phyloP scores from a whole-genome alignment of 169 alveolate species.

The Perkinsus olseni region DNA sequence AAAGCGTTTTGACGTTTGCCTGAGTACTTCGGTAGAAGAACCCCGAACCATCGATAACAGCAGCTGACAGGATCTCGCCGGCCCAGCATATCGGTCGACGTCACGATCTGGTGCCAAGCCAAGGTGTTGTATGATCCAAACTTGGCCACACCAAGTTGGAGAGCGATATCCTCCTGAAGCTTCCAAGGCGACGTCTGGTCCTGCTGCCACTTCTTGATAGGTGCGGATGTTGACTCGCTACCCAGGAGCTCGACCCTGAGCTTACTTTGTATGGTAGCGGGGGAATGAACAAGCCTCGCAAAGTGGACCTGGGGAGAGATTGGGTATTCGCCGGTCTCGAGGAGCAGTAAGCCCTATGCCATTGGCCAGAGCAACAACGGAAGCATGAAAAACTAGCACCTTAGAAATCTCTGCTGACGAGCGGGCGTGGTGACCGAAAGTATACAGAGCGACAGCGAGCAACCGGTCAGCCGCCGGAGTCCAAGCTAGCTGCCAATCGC shows the following conservation, averaged over 20 bases:
- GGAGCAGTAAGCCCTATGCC: no score
- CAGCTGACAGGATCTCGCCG: neutral
- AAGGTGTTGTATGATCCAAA: neutral
- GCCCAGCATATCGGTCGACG: neutral
- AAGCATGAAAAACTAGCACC: neutral
- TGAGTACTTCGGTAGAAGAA: neutral
- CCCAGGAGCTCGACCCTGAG: neutral
- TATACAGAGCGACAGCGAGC: neutral
- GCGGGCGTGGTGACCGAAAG: neutral
- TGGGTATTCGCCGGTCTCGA: no score
- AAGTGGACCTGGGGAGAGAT: neutral
- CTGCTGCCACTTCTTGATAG: neutral
- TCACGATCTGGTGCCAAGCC: neutral
- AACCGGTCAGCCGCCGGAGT: neutral
- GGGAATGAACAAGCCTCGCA: neutral
- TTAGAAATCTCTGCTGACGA: neutral
- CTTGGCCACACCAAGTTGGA: neutral
- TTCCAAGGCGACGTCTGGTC: neutral
- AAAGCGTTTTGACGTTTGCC: neutral
- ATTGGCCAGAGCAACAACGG: neutral
- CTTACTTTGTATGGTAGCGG: neutral
- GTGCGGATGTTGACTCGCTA: neutral
- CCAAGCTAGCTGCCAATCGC: neutral
- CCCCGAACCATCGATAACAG: neutral
- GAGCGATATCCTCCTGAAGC: neutral